A percentile compares a stretch with the other conserved stretches of the same genome.
phyloP scores from a whole-genome alignment of 768 basidiomycete genomes.

The Kwoniella botswanensis region DNA sequence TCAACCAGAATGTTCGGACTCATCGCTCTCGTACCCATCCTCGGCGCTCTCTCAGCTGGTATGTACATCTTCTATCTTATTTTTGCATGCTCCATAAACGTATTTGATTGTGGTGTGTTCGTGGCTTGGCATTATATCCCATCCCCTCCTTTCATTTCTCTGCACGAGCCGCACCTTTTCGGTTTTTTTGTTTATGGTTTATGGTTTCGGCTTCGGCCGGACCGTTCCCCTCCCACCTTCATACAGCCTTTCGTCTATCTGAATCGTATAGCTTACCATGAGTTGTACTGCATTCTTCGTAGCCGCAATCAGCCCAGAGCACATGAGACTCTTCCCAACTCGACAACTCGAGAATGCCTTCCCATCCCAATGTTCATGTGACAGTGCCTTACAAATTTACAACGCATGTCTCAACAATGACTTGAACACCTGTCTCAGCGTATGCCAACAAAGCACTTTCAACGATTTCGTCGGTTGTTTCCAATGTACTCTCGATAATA shows the following conservation, averaged over 20 bases:
- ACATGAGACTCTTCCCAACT: slow-evolving; percentile 16
- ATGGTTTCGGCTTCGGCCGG: slow-evolving; percentile 7
- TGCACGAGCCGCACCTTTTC: neutral
- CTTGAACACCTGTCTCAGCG: slow-evolving; percentile 11
- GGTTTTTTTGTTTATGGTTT: neutral
- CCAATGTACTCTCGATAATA: slow-evolving; percentile 17
- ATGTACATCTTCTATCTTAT: neutral
- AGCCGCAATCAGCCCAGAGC: slow-evolving; percentile 19
- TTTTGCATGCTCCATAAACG: neutral
- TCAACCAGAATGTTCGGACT: slow-evolving; percentile 22
- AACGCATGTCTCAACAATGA: slow-evolving; percentile 20
- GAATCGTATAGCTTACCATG: neutral
- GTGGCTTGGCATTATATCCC: neutral
- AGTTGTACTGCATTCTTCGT: too few species aligned
- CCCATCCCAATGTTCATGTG: slow-evolving; percentile 10
- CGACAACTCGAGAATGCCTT: slow-evolving; percentile 6
- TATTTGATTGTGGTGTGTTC: neutral
- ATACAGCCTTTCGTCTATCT: neutral
- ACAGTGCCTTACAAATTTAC: slow-evolving; percentile 19
- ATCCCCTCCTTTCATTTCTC: too few species aligned
- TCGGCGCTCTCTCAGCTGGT: slow-evolving; percentile 26
- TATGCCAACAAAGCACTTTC: slow-evolving; percentile 24
- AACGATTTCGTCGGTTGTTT: slow-evolving; percentile 25
- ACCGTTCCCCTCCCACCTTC: neutral
- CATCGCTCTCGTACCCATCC: slow-evolving; percentile 24